phyloP scores from a whole-genome alignment of 2,329 filamentous ascomycete genomes.

The Aspergillus terreus region DNA sequence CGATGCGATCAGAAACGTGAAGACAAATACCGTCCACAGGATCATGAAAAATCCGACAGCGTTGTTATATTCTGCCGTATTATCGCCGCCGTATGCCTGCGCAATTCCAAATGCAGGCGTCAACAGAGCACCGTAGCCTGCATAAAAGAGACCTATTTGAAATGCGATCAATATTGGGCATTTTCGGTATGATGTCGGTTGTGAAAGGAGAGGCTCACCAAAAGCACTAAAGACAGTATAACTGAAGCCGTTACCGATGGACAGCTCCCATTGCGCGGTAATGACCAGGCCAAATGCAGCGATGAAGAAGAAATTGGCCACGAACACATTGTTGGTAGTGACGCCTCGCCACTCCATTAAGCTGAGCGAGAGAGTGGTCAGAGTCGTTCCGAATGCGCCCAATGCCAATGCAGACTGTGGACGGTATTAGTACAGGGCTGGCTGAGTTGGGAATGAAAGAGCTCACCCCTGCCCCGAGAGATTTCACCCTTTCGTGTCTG shows the following conservation, averaged over 20 bases:
- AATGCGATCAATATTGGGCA: not conserved
- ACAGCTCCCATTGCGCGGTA: conserved; percentile 55
- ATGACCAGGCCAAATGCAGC: conserved; percentile 51
- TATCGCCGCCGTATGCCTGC: conserved; percentile 40
- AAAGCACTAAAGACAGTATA: conserved; percentile 56
- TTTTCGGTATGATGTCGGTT: not conserved
- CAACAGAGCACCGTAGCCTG: conserved; percentile 47
- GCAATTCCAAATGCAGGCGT: conserved; percentile 47
- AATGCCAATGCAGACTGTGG: conserved; percentile 47
- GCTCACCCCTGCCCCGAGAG: conserved; percentile 21
- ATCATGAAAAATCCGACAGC: conserved; percentile 49
- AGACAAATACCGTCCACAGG: conserved; percentile 47
- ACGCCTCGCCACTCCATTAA: conserved; percentile 56
- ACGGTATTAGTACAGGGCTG: not conserved
- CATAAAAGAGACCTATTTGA: conserved; percentile 45
- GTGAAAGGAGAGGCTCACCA: conserved; percentile 28
- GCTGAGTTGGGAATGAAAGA: not conserved
- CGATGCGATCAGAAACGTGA: conserved; percentile 46
- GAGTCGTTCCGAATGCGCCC: conserved; percentile 52
- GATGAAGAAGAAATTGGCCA: conserved; percentile 55
- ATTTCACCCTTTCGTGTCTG: conserved; percentile 6
- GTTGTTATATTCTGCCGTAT: conserved; percentile 38
- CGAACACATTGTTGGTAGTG: conserved; percentile 49
- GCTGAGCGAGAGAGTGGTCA: conserved; percentile 52
- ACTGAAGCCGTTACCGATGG: conserved; percentile 50